phyloP scores from a whole-genome alignment of 129 eudicot species.

The Silybum marianum region DNA sequence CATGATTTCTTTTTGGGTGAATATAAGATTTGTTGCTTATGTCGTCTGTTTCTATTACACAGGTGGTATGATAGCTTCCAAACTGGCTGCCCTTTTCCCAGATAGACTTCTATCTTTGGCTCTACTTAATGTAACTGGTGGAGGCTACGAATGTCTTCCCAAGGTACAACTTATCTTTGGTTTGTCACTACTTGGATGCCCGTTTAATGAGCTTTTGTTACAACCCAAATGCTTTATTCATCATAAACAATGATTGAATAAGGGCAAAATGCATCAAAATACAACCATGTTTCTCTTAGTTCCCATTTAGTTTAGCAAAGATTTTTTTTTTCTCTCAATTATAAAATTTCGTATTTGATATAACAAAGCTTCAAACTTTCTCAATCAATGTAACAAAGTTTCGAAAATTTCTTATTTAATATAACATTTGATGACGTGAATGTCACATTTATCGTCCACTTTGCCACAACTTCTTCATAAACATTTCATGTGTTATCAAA shows the following conservation, averaged over 20 bases:
- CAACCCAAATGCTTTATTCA: neutral
- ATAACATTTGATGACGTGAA: neutral
- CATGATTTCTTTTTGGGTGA: neutral
- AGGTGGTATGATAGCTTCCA: slow-evolving; percentile 98
- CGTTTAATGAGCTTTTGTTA: neutral
- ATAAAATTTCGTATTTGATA: neutral
- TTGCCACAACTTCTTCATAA: neutral
- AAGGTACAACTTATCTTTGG: slow-evolving; percentile 53
- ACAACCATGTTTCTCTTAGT: neutral
- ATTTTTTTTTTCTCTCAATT: neutral
- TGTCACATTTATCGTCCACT: too few relatives aligned
- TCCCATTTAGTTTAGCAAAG: neutral
- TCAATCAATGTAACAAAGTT: neutral
- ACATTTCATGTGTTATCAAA: neutral
- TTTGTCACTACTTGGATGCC: neutral
- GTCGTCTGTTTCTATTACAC: slow-evolving; percentile 16
- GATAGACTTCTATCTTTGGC: slow-evolving; percentile 78
- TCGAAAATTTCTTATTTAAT: too few relatives aligned
- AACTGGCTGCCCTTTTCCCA: slow-evolving; percentile 85
- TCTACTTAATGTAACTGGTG: slow-evolving; percentile 92
- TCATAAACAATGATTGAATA: neutral
- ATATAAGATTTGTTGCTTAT: slow-evolving; percentile 3
- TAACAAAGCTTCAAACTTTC: neutral
- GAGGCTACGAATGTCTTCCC: slow-evolving; percentile 94
- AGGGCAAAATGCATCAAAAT: neutral